Evolutionary conservation across 768 basidiomycete genomes (phyloP).

Genomic region (Pleurotus djamor): DNA sequence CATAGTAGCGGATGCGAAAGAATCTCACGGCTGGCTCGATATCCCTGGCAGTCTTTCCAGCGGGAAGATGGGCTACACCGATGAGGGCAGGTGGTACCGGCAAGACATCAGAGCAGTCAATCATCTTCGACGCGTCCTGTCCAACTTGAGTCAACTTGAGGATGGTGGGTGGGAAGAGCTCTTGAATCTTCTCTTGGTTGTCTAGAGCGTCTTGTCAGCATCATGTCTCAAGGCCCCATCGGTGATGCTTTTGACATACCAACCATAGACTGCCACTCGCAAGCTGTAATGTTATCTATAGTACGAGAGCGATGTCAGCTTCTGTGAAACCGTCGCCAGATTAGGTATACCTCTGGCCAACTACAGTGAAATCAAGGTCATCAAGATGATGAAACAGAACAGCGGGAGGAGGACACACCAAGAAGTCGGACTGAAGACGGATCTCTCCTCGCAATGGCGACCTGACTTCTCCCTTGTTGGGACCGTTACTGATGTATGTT

Average conservation of each 20-base stretch:
- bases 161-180: conserved; percentile 38
- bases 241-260: conserved; percentile 16
- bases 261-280: conserved; percentile 44
- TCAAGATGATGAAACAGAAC: neutral
- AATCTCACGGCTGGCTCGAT: conserved; percentile 25
- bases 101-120: conserved; percentile 46
- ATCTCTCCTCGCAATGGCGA: conserved; percentile 39
- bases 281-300: conserved; percentile 41
- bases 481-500: conserved; percentile 23
- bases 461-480: conserved; percentile 34
- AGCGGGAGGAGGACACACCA: conserved; percentile 9
- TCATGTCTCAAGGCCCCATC: too few relatives aligned
- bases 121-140: conserved; percentile 28
- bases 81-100: conserved; percentile 26
- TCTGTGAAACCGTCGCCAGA: neutral
- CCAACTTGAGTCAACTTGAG: conserved; percentile 40
- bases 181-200: conserved; percentile 29
- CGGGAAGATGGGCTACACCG: conserved; percentile 26
- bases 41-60: conserved; percentile 21
- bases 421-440: conserved; percentile 41
- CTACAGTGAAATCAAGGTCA: conserved; percentile 6
- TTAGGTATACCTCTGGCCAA: conserved; percentile 20
- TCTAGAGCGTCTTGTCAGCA: conserved; percentile 1
- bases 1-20: neutral
- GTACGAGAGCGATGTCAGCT: neutral